Evolutionary conservation across 2,329 filamentous ascomycete genomes (phyloP).

Genomic region (Scedosporium boydii): DNA sequence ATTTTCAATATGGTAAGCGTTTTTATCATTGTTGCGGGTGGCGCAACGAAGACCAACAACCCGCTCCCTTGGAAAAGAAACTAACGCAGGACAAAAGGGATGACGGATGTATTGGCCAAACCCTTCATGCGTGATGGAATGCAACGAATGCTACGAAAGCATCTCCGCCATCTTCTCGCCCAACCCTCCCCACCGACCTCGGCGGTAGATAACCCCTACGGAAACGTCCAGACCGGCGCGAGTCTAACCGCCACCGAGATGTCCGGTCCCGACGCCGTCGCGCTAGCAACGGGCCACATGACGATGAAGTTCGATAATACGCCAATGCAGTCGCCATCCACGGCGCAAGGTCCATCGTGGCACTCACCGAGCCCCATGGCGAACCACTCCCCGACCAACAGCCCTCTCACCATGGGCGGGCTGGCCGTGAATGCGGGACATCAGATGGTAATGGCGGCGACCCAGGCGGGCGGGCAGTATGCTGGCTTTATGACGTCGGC

Average conservation of each 20-base stretch:
- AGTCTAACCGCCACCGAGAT: background rate
- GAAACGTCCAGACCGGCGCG: background rate
- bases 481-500: conserved; percentile 1
- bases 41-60: background rate
- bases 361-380: background rate
- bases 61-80: background rate
- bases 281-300: background rate
- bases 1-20: conserved; percentile 83
- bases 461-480: background rate
- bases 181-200: background rate
- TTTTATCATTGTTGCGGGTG: conserved; percentile 11
- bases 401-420: background rate
- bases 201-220: background rate
- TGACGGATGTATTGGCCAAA: conserved; percentile 96
- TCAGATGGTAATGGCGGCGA: background rate
- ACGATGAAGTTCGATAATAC: conserved; percentile 4
- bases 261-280: background rate
- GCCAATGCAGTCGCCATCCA: background rate
- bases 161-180: conserved; percentile 66
- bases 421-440: background rate
- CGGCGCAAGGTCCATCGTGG: background rate
- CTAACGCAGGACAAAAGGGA: conserved; percentile 49
- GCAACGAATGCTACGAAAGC: conserved; percentile 77
- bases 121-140: conserved; percentile 89
- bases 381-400: conserved; percentile 3